Evolutionary conservation across 805 yeast species (phyloP).

Genomic region (Saccharomyces eubayanus): DNA sequence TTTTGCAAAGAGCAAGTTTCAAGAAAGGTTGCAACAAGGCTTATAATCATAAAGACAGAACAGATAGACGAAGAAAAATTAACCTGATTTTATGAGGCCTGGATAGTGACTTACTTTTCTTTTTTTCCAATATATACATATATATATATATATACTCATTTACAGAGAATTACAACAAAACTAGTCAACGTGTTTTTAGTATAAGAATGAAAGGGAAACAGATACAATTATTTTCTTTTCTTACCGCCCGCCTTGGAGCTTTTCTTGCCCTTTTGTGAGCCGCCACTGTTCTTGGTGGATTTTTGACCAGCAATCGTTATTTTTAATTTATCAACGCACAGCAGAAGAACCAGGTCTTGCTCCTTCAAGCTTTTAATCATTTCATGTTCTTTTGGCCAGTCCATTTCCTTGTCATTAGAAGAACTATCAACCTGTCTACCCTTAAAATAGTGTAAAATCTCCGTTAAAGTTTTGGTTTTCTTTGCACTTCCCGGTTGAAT

Average conservation of each 20-base stretch:
- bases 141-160: neutral
- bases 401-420: conserved; percentile 41
- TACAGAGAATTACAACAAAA: neutral
- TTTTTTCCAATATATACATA: neutral
- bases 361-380: conserved; percentile 49
- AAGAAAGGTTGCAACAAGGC: conserved; percentile 43
- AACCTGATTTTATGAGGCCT: neutral
- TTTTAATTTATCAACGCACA: conserved; percentile 68
- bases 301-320: conserved; percentile 47
- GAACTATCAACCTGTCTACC: conserved; percentile 39
- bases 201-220: neutral
- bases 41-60: conserved; percentile 16
- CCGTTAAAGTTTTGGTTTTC: conserved; percentile 79
- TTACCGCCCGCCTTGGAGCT: neutral
- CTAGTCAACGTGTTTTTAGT: neutral
- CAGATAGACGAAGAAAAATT: neutral
- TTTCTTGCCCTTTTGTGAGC: conserved; percentile 15
- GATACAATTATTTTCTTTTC: neutral
- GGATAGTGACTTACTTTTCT: neutral
- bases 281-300: conserved; percentile 20
- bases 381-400: conserved; percentile 66
- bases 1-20: conserved; percentile 69
- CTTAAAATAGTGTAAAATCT: conserved; percentile 51
- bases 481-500: conserved; percentile 70
- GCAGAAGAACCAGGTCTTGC: conserved; percentile 54